Percentiles rank a stretch among this genome's conserved stretches.
These are phyloP conservation scores for Schizothecium vesticola DNA, from an alignment of 495 filamentous ascomycete species.

Conservation along the genomic window DNA sequence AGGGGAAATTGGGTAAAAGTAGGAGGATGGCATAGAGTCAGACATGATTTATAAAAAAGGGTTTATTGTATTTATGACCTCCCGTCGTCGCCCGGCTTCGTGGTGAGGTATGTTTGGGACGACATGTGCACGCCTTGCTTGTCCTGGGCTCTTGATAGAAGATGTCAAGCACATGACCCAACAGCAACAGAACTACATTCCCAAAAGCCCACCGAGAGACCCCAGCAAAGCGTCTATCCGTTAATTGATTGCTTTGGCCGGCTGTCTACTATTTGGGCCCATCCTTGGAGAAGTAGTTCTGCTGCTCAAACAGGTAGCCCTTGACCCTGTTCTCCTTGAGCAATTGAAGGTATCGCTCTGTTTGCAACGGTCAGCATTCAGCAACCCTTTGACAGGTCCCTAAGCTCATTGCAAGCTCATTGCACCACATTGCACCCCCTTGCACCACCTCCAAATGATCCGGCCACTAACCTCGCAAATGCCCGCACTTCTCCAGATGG, in stretches of 20 bases:
- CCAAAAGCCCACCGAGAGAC: background rate
- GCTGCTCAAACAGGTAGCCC: slow-evolving; percentile 88
- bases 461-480: slow-evolving; percentile 70
- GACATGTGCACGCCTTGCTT: background rate
- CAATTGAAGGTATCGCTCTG: slow-evolving; percentile 91
- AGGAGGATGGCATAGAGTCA: background rate
- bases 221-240: background rate
- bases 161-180: background rate
- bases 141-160: background rate
- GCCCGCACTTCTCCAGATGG: slow-evolving; percentile 94
- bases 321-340: slow-evolving; percentile 76
- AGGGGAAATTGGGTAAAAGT: background rate
- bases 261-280: slow-evolving; percentile 11
- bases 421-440: background rate
- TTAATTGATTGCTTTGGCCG: slow-evolving; percentile 8
- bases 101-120: background rate
- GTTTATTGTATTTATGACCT: background rate
- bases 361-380: slow-evolving; percentile 1
- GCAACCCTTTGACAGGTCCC: background rate
- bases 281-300: slow-evolving; percentile 67
- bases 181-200: background rate
- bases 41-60: background rate
- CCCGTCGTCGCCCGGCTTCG: background rate
- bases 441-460: background rate
- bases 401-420: background rate